A percentile compares a stretch with the other conserved stretches of the same genome.
phyloP scores from a whole-genome alignment of 208 protist genomes.

The Balamuthia mandrillaris region DNA sequence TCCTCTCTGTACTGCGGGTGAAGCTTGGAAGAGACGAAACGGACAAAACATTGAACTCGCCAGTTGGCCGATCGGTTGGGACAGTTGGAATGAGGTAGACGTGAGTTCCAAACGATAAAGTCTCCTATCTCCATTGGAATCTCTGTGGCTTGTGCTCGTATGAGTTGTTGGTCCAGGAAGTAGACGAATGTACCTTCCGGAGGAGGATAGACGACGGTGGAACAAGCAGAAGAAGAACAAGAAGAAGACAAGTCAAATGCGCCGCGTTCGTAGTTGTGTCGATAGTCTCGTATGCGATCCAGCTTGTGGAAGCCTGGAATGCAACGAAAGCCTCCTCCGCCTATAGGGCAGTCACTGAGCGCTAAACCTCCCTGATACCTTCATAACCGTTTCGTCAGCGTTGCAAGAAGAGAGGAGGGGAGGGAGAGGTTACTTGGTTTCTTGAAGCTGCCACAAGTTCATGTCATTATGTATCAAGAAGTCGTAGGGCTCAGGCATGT shows the following conservation, averaged over 20 bases:
- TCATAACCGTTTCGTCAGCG: not conserved
- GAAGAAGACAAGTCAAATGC: too few relatives aligned
- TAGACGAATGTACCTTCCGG: not conserved
- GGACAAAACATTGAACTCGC: constrained; percentile 5
- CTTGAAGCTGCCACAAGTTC: constrained; percentile 14
- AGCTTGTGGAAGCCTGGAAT: not conserved
- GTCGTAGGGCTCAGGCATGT: not conserved
- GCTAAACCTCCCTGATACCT: not conserved
- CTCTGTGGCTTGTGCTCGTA: not conserved
- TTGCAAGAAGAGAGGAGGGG: not conserved
- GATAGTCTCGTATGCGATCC: not conserved
- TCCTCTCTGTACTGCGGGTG: too few relatives aligned
- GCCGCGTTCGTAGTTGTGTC: not conserved
- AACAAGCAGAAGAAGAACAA: too few relatives aligned
- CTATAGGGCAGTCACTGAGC: not conserved
- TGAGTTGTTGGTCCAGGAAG: not conserved
- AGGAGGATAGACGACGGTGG: not conserved
- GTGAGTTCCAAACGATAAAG: not conserved
- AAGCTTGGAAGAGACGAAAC: constrained; percentile 8
- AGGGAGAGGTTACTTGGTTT: not conserved
- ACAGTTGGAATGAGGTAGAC: not conserved
- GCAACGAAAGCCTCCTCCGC: not conserved
- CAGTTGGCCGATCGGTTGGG: not conserved
- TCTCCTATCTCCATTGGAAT: not conserved
- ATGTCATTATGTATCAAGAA: not conserved